Evolutionary conservation across 495 filamentous ascomycete genomes (phyloP).

Genomic region (Penicillium alfredii): DNA sequence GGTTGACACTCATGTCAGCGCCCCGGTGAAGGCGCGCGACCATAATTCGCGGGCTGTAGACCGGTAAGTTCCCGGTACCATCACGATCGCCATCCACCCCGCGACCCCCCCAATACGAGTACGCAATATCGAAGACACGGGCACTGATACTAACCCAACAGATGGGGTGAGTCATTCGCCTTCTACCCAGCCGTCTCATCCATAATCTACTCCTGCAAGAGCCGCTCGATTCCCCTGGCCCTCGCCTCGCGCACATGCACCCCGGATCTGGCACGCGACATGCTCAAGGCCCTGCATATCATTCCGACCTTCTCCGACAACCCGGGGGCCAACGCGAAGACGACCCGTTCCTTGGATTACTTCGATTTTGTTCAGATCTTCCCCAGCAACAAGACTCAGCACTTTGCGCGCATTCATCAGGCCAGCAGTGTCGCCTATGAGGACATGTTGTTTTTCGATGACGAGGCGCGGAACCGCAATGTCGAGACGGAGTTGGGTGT

Average conservation of each 20-base stretch:
- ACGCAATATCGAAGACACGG: too few species aligned
- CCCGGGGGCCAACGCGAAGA: slow-evolving; percentile 30
- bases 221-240: slow-evolving; percentile 56
- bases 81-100: too few species aligned
- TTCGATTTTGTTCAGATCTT: slow-evolving; percentile 88
- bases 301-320: slow-evolving; percentile 45
- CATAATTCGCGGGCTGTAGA: slow-evolving; percentile 50
- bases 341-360: slow-evolving; percentile 58
- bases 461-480: slow-evolving; percentile 80
- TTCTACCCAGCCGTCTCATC: slow-evolving; percentile 76
- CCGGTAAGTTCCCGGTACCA: slow-evolving; percentile 36
- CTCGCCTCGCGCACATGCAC: slow-evolving; percentile 79
- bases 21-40: slow-evolving; percentile 64
- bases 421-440: slow-evolving; percentile 56
- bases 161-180: slow-evolving; percentile 67
- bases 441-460: slow-evolving; percentile 96
- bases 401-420: slow-evolving; percentile 69
- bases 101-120: too few species aligned
- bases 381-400: slow-evolving; percentile 76
- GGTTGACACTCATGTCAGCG: slow-evolving; percentile 85
- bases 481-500: slow-evolving; percentile 77
- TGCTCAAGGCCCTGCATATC: slow-evolving; percentile 69
- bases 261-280: slow-evolving; percentile 72
- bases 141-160: slow-evolving; percentile 20
- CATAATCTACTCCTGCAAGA: slow-evolving; percentile 59